Percentiles rank a stretch among this genome's conserved stretches.
phyloP scores from a whole-genome alignment of 495 filamentous ascomycete species.

The Evernia prunastri region DNA sequence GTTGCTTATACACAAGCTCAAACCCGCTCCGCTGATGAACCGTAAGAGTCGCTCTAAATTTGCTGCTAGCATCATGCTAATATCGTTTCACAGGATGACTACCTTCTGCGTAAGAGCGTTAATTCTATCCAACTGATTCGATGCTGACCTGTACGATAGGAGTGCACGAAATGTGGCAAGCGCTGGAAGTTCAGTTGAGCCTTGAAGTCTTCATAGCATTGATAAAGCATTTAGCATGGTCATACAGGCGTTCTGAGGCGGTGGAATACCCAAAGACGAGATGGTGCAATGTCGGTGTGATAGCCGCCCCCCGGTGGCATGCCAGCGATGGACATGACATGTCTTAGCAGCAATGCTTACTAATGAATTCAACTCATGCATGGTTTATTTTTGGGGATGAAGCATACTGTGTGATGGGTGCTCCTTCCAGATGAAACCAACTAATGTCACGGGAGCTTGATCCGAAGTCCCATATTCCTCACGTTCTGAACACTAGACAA shows the following conservation, averaged over 20 bases:
- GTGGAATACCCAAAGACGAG: slow-evolving; percentile 10
- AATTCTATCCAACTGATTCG: not conserved
- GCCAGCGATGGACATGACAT: not conserved
- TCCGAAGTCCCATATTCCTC: not conserved
- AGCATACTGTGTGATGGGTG: not conserved
- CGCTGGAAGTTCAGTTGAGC: slow-evolving; percentile 16
- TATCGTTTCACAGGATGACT: slow-evolving; percentile 28
- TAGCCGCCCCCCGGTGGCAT: not conserved
- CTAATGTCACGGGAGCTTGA: not conserved
- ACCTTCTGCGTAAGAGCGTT: slow-evolving; percentile 31
- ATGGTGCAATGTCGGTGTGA: not conserved
- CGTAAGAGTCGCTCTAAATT: not conserved
- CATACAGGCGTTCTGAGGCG: slow-evolving; percentile 9
- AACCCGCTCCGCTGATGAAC: slow-evolving; percentile 83
- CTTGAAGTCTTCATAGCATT: not conserved
- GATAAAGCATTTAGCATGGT: slow-evolving; percentile 14
- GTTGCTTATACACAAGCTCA: slow-evolving; percentile 89
- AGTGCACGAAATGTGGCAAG: slow-evolving; percentile 15
- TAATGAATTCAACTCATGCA: not conserved
- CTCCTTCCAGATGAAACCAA: not conserved
- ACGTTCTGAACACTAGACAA: not conserved
- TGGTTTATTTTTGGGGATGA: not conserved
- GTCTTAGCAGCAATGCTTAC: not conserved
- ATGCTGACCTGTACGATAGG: not conserved
- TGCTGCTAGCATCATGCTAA: not conserved